Evolutionary conservation across 192 early-diverging fungal species (phyloP).

Genomic region (Coemansia sp.): DNA sequence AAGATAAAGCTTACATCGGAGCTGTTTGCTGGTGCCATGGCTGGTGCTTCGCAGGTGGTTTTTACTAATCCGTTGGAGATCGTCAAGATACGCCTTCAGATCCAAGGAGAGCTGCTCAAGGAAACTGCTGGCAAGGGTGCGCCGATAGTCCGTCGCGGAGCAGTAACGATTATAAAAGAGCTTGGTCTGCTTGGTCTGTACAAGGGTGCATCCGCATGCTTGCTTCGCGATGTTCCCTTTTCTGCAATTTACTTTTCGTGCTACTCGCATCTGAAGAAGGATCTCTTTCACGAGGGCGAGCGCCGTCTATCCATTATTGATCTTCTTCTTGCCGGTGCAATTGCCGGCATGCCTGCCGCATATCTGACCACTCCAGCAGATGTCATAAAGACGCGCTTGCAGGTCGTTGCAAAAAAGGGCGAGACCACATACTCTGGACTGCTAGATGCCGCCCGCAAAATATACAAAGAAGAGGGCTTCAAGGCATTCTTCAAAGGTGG

Average conservation of each 20-base stretch:
- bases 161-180: slow-evolving; percentile 84
- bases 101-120: slow-evolving; percentile 72
- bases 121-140: slow-evolving; percentile 39
- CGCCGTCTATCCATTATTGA: slow-evolving; percentile 59
- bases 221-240: slow-evolving; percentile 95
- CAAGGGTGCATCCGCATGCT: slow-evolving; percentile 90
- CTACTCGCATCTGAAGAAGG: slow-evolving; percentile 96
- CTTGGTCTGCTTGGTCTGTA: slow-evolving; percentile 93
- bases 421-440: slow-evolving; percentile 88
- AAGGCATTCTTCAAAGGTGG: slow-evolving; percentile 98
- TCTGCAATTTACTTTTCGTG: slow-evolving; percentile 97
- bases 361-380: slow-evolving; percentile 97
- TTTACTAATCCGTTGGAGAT: slow-evolving; percentile 99
- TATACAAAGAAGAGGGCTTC: slow-evolving; percentile 88
- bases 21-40: slow-evolving; percentile 81
- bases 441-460: slow-evolving; percentile 82
- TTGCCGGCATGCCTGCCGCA: slow-evolving; percentile 94
- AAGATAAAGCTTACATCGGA: slow-evolving; percentile 76
- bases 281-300: slow-evolving; percentile 87
- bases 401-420: slow-evolving; percentile 88
- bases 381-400: slow-evolving; percentile 97
- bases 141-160: slow-evolving; percentile 64
- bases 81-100: slow-evolving; percentile 97
- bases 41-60: slow-evolving; percentile 85
- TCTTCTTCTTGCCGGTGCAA: slow-evolving; percentile 84